A percentile compares a stretch with the other conserved stretches of the same genome.
Evolutionary conservation across 106 monocot genomes (phyloP).

Genomic region (Dactylorhiza incarnata): DNA sequence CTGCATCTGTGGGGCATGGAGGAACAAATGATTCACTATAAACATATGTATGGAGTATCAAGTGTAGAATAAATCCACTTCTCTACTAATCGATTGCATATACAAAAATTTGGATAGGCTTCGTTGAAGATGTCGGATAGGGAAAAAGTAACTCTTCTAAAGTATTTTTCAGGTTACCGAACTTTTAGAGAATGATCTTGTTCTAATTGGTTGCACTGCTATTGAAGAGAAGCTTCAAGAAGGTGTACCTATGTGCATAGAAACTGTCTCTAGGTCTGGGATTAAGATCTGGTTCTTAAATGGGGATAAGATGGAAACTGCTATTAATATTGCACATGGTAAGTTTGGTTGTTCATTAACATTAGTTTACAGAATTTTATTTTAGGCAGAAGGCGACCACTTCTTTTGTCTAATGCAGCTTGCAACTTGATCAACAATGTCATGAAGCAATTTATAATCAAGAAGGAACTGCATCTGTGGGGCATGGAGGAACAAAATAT

Average conservation of each 20-base stretch:
- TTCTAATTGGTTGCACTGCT: constrained; percentile 88
- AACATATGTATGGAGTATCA: too few species aligned
- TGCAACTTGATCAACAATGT: constrained; percentile 92
- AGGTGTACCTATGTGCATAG: constrained; percentile 92
- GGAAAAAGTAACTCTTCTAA: neutral
- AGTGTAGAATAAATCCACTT: too few species aligned
- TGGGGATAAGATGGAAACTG: constrained; percentile 99
- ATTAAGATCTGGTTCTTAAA: constrained; percentile 99
- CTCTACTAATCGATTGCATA: too few species aligned
- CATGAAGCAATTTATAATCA: constrained; percentile 93
- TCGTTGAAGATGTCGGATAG: too few species aligned
- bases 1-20: too few species aligned
- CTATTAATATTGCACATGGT: constrained; percentile 99
- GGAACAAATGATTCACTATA: too few species aligned
- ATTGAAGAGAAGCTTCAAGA: constrained; percentile 99
- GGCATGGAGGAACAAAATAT: too few species aligned
- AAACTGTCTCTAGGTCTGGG: constrained; percentile 91
- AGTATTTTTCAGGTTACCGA: constrained; percentile 68
- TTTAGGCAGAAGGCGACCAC: neutral
- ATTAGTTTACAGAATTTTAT: constrained; percentile 1
- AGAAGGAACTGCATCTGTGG: too few species aligned
- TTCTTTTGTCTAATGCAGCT: constrained; percentile 42
- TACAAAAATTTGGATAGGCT: too few species aligned
- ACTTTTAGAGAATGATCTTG: constrained; percentile 86
- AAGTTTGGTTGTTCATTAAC: constrained; percentile 9